Conservation (phyloP, 78 protist species). For the Dictyostelium citrinum region DNA sequence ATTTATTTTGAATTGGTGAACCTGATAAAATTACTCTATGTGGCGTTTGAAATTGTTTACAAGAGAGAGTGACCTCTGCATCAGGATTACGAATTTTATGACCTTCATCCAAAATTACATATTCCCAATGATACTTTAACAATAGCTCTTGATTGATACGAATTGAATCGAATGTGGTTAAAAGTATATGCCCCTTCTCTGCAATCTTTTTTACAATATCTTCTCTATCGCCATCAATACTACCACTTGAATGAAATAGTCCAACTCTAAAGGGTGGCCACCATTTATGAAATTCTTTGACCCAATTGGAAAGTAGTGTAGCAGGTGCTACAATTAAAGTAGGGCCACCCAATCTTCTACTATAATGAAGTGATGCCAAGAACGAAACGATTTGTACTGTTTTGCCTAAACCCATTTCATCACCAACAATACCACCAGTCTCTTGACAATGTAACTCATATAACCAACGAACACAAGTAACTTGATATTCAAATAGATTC, state of each 20-base stretch:
- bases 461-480: conserved; percentile 92
- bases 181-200: conserved; percentile 62
- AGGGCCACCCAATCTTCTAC: conserved; percentile 70
- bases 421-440: conserved; percentile 98
- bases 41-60: conserved; percentile 87
- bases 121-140: conserved; percentile 77
- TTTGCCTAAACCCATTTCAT: conserved; percentile 97
- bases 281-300: conserved; percentile 93
- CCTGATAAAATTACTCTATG: conserved; percentile 96
- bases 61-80: conserved; percentile 90
- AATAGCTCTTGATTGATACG: conserved; percentile 41
- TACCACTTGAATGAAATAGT: conserved; percentile 79
- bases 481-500: conserved; percentile 88
- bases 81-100: conserved; percentile 98
- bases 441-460: conserved; percentile 91
- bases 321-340: conserved; percentile 92
- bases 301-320: conserved; percentile 94
- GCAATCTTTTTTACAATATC: not conserved
- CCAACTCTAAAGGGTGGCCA: conserved; percentile 87
- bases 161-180: conserved; percentile 93
- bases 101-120: conserved; percentile 98
- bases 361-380: conserved; percentile 69
- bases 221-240: not conserved
- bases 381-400: conserved; percentile 93
- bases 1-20: conserved; percentile 97